A percentile compares a stretch with the other conserved stretches of the same genome.
Evolutionary conservation across 345 rosid species (phyloP).

Genomic region (Trapa bicornis): DNA sequence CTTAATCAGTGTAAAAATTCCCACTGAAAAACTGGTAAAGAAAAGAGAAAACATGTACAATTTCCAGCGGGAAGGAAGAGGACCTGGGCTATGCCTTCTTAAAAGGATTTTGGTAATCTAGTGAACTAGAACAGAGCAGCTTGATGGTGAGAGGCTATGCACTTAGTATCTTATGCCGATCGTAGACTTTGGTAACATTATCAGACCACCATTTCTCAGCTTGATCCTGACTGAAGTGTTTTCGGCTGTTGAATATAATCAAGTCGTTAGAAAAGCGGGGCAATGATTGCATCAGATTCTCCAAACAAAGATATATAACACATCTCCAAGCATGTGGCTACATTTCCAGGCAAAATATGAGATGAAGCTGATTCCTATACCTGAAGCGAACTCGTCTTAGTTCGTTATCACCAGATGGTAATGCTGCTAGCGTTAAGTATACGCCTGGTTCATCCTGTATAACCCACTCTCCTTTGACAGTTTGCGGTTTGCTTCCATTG

Average conservation of each 20-base stretch:
- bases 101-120: slow-evolving; percentile 1
- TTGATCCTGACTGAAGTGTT: slow-evolving; percentile 56
- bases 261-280: not conserved
- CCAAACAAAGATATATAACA: too few species aligned
- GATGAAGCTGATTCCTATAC: slow-evolving; percentile 15
- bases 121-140: not conserved
- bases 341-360: too few species aligned
- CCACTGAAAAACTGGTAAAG: slow-evolving; percentile 6
- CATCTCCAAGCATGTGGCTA: too few species aligned
- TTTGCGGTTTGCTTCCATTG: slow-evolving; percentile 32
- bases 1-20: slow-evolving; percentile 14
- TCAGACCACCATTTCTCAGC: slow-evolving; percentile 95
- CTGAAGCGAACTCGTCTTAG: slow-evolving; percentile 84
- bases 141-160: slow-evolving; percentile 5
- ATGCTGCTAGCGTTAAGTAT: slow-evolving; percentile 45
- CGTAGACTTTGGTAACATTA: slow-evolving; percentile 47
- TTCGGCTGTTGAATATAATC: slow-evolving; percentile 34
- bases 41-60: slow-evolving; percentile 16
- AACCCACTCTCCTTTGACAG: slow-evolving; percentile 41
- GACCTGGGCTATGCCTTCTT: slow-evolving; percentile 8
- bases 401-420: slow-evolving; percentile 60
- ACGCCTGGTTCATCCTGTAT: slow-evolving; percentile 80
- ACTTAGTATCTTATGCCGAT: slow-evolving; percentile 37
- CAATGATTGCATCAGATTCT: too few species aligned
- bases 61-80: slow-evolving; percentile 22